A percentile compares a stretch with the other conserved stretches of the same genome.
phyloP scores from a whole-genome alignment of 225 moss, liverwort and hornwort species.

The Thuidium tamariscinum region DNA sequence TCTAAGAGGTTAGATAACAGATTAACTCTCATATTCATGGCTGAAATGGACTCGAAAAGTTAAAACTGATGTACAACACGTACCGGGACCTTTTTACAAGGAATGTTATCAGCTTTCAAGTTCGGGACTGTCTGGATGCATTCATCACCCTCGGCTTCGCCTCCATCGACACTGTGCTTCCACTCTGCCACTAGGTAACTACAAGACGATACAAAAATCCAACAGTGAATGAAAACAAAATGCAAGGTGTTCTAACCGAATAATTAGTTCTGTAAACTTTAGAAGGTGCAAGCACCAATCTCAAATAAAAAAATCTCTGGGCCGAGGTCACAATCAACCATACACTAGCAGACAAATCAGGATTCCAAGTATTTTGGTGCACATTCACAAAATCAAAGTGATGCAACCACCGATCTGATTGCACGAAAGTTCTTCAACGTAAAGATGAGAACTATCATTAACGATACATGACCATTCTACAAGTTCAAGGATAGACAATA shows the following conservation, averaged over 20 bases:
- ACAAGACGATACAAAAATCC: background rate
- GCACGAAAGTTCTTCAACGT: background rate
- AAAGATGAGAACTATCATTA: background rate
- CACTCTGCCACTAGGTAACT: conserved; percentile 82
- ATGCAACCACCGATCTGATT: background rate
- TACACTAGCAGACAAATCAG: background rate
- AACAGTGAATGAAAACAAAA: conserved; percentile 3
- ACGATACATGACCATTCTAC: background rate
- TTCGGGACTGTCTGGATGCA: conserved; percentile 5
- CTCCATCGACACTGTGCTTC: conserved; percentile 50
- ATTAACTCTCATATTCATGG: background rate
- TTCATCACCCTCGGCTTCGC: conserved; percentile 16
- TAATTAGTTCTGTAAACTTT: background rate
- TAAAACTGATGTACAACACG: background rate
- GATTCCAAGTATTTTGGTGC: background rate
- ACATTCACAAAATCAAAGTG: background rate
- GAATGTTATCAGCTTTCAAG: conserved; percentile 39
- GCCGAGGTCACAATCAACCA: background rate
- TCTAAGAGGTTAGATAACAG: background rate
- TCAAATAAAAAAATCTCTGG: background rate
- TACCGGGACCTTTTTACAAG: conserved; percentile 66
- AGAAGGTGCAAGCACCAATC: background rate
- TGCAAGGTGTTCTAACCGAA: background rate
- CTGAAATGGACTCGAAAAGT: background rate
- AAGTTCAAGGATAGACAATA: background rate